Evolutionary conservation across 768 basidiomycete species (phyloP).

Genomic region (Pleurotus djamor): DNA sequence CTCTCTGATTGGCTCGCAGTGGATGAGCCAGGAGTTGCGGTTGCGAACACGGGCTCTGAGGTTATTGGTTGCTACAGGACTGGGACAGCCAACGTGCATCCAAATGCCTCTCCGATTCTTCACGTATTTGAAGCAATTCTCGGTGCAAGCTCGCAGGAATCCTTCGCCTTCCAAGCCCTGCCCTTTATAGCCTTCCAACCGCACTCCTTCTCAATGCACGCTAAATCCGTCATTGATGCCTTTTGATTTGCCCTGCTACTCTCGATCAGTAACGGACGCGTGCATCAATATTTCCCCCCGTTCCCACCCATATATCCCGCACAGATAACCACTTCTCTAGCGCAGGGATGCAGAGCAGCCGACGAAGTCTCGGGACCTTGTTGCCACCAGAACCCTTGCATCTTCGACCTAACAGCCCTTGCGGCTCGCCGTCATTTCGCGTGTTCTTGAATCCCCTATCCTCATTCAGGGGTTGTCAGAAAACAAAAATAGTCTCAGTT

Average conservation of each 20-base stretch:
- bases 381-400: too few species aligned
- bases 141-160: conserved; percentile 6
- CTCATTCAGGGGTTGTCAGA: too few species aligned
- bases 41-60: conserved; percentile 6
- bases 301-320: too few species aligned
- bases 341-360: too few species aligned
- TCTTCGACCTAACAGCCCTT: too few species aligned
- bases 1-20: conserved; percentile 48
- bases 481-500: too few species aligned
- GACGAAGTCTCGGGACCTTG: too few species aligned
- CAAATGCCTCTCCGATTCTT: conserved; percentile 18
- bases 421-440: too few species aligned
- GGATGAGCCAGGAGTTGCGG: conserved; percentile 25
- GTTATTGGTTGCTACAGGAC: neutral
- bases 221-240: neutral
- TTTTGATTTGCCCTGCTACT: neutral
- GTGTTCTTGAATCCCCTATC: too few species aligned
- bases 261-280: conserved; percentile 3
- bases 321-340: too few species aligned
- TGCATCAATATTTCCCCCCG: neutral
- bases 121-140: neutral
- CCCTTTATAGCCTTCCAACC: conserved; percentile 7
- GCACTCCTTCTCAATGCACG: neutral
- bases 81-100: conserved; percentile 40
- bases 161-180: neutral